phyloP scores from a whole-genome alignment of 805 yeast species.

The Saturnispora gosingensis region DNA sequence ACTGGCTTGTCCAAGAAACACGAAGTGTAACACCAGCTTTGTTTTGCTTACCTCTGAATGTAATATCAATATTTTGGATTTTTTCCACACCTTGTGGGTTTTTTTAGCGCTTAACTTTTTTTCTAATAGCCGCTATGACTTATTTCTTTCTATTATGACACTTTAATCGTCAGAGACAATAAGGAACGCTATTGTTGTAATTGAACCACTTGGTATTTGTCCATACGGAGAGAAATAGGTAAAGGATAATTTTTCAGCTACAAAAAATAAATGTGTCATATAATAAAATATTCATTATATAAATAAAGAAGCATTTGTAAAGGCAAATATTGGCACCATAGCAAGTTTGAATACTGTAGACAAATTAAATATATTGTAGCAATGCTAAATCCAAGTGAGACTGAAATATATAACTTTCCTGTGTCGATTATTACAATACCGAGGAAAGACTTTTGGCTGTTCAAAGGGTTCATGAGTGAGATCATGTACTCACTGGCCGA shows the following conservation, averaged over 20 bases:
- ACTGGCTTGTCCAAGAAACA: too few relatives aligned
- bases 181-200: background rate
- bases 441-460: slow-evolving; percentile 43
- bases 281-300: too few relatives aligned
- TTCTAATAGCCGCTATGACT: background rate
- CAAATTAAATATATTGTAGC: background rate
- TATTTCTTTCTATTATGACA: background rate
- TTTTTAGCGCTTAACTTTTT: background rate
- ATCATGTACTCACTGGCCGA: slow-evolving; percentile 33
- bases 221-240: background rate
- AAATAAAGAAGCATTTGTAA: too few relatives aligned
- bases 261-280: background rate
- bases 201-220: background rate
- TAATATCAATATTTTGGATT: background rate
- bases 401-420: slow-evolving; percentile 36
- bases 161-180: background rate
- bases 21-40: too few relatives aligned
- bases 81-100: background rate
- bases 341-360: background rate
- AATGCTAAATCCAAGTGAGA: slow-evolving; percentile 24
- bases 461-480: slow-evolving; percentile 41
- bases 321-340: background rate
- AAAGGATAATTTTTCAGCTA: background rate
- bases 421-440: slow-evolving; percentile 47
- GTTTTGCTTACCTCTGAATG: background rate